Evolutionary conservation across 148 eudicot genomes (phyloP), one percentile per base, ranked within the genome.

Genomic region (Fagopyrum esculentum): DNA sequence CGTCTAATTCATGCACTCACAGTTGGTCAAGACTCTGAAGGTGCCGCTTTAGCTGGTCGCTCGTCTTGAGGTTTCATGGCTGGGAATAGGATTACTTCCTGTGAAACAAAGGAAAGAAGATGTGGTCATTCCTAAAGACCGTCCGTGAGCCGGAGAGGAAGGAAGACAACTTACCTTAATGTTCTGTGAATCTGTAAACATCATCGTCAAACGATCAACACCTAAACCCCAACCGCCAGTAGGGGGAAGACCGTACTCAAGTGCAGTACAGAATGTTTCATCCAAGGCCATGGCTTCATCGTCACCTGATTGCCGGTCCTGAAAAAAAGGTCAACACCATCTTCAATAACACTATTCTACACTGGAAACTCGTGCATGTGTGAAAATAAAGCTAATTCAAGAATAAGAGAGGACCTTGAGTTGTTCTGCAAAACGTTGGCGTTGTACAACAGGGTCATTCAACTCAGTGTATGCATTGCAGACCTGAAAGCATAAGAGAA

Each of bases 261-360:
- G 93, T 61, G 96, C 89, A 16, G 90, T 91, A 76, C 91, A 87
- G 77, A 94, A 94, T 10, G 98, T 87, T 80, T 94, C 98, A 78
- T 94, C 98, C 83, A 91, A 82, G 61, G 90, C 96, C 98, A 94
- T 94, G 17, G 98, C 98, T 86, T 94, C 98, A 74, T 94, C 97
- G 83, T 94, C 98, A 17, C 98, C 98, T 4, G 93, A 90, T 78
- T 86, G 92, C 29, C 97, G 91, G 81, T 94, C 98, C 98, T 94
- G 88, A 72, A 85, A 80, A 80, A 73, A 84, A 35, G 40, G 40
- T 35, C 40, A 35, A 35, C 40, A 35, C 40, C 40, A 35, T 35
- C 68, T 59, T 78, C 35, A 73, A 70, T 26, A 43, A 35, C 40
- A 45, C 0, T 13, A 59, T 43, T 61, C 12, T 26, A 29, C 44